These are phyloP conservation scores for Catharanthus roseus DNA, from an alignment of 257 asterid species.

Conservation along the genomic window DNA sequence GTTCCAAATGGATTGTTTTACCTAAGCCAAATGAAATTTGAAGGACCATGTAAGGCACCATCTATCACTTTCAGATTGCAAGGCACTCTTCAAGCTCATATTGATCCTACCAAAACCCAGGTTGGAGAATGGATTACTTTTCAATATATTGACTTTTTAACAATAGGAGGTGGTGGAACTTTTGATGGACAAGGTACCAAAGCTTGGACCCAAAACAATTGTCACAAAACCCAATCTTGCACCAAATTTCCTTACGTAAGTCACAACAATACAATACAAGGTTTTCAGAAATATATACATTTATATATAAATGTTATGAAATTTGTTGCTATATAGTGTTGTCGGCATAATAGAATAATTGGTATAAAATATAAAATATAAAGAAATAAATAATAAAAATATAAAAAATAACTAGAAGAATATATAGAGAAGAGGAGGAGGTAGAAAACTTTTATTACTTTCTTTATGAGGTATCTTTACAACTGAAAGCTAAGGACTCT, in stretches of 20 bases:
- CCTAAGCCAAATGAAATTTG: background rate
- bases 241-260: background rate
- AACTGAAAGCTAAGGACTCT: too few species aligned
- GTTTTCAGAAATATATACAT: too few species aligned
- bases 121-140: background rate
- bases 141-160: background rate
- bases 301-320: too few species aligned
- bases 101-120: background rate
- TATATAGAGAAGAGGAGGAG: too few species aligned
- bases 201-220: background rate
- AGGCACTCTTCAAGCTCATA: background rate
- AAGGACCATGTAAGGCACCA: slow-evolving; percentile 4
- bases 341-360: too few species aligned
- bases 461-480: too few species aligned
- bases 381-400: too few species aligned
- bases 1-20: background rate
- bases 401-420: too few species aligned
- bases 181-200: slow-evolving; percentile 4
- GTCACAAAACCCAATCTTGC: background rate
- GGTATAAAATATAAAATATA: too few species aligned
- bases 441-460: too few species aligned
- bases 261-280: too few species aligned
- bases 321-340: too few species aligned
- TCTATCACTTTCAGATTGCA: background rate
- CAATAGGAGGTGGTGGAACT: background rate